Conservation (phyloP, 768 basidiomycete species). For the Paxillus ammoniavirescens region DNA sequence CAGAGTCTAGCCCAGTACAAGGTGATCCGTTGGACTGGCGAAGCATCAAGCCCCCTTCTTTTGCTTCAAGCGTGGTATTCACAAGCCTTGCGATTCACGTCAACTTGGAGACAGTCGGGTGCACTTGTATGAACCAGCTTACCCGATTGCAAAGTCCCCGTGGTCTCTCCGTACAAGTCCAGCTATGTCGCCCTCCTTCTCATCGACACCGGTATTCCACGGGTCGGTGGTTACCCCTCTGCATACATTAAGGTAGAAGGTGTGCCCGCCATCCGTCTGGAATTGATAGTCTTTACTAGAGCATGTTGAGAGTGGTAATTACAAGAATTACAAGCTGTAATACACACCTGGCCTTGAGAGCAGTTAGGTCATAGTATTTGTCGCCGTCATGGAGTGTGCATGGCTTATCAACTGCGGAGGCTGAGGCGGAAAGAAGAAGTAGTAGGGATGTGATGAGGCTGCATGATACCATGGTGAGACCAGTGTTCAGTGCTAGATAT, state of each 20-base stretch:
- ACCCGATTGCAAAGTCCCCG: constrained; percentile 77
- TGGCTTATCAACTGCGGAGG: constrained; percentile 45
- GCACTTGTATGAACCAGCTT: constrained; percentile 5
- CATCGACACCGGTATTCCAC: constrained; percentile 55
- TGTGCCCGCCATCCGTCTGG: constrained; percentile 43
- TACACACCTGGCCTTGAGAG: constrained; percentile 56
- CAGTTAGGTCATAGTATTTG: constrained; percentile 66
- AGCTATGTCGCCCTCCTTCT: constrained; percentile 49
- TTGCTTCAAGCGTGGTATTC: constrained; percentile 62
- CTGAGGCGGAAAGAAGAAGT: constrained; percentile 4
- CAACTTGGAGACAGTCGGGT: neutral
- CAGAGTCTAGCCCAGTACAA: constrained; percentile 44
- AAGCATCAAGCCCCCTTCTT: constrained; percentile 53
- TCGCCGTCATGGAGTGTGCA: constrained; percentile 57
- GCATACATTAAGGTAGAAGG: constrained; percentile 65
- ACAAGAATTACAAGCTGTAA: neutral
- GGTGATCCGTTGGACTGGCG: constrained; percentile 60
- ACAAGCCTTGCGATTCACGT: constrained; percentile 20
- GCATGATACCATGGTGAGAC: constrained; percentile 3
- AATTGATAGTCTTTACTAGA: constrained; percentile 65
- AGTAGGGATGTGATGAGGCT: neutral
- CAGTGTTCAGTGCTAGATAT: neutral
- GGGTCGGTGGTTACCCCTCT: constrained; percentile 52
- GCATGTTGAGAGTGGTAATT: constrained; percentile 8
- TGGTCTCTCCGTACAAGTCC: constrained; percentile 60